phyloP scores from a whole-genome alignment of 805 yeast species.

The Metschnikowia vanudenii region DNA sequence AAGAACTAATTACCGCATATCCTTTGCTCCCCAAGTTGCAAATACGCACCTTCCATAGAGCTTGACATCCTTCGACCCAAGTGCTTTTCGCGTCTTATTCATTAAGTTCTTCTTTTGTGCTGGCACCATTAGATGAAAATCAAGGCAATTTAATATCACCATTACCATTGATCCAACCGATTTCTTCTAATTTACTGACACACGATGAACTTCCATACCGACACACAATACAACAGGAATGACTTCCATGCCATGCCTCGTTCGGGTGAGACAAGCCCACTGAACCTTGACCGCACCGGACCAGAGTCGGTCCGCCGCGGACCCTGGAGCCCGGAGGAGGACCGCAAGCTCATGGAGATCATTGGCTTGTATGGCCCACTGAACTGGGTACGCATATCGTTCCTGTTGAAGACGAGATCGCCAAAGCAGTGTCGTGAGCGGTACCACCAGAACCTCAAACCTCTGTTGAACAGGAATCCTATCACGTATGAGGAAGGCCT shows the following conservation, averaged over 20 bases:
- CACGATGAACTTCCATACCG: not conserved
- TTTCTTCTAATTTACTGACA: too few species aligned
- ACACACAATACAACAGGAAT: not conserved
- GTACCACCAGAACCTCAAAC: slow-evolving; percentile 88
- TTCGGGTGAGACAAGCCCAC: not conserved
- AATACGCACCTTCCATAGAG: too few species aligned
- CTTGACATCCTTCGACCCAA: too few species aligned
- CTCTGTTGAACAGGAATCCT: slow-evolving; percentile 76
- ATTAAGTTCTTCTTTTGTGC: too few species aligned
- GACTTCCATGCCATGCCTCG: not conserved
- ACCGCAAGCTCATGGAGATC: slow-evolving; percentile 64
- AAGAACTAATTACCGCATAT: too few species aligned
- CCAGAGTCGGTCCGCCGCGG: slow-evolving; percentile 52
- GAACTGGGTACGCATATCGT: slow-evolving; percentile 87
- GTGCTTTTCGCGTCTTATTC: too few species aligned
- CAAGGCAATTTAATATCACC: too few species aligned
- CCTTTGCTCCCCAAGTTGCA: too few species aligned
- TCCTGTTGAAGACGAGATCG: slow-evolving; percentile 68
- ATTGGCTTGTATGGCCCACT: slow-evolving; percentile 73
- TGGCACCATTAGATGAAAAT: too few species aligned
- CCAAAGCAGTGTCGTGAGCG: slow-evolving; percentile 93
- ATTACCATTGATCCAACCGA: too few species aligned
- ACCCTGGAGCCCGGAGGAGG: slow-evolving; percentile 90
- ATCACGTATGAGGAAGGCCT: slow-evolving; percentile 83
- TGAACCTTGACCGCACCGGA: slow-evolving; percentile 7